Conservation (phyloP, 768 basidiomycete genomes). For the Phallus indusiatus region DNA sequence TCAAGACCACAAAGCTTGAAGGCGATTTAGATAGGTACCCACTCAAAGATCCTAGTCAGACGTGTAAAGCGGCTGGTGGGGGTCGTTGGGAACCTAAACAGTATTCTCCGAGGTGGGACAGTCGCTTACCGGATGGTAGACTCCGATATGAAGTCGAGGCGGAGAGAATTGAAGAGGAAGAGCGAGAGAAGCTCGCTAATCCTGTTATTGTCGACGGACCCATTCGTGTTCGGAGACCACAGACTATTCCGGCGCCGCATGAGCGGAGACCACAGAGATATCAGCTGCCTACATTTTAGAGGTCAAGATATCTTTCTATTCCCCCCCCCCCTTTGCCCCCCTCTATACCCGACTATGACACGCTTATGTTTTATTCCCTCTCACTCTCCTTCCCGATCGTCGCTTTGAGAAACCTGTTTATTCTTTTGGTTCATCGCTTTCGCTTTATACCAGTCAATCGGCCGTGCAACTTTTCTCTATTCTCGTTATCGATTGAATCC, state of each 20-base stretch:
- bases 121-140: slow-evolving; percentile 57
- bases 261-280: neutral
- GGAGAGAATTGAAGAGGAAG: slow-evolving; percentile 54
- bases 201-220: slow-evolving; percentile 54
- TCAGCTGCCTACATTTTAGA: neutral
- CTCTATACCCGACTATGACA: neutral
- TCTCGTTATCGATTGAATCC: neutral
- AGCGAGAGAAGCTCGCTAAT: slow-evolving; percentile 39
- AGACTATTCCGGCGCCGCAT: neutral
- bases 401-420: neutral
- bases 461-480: too few species aligned
- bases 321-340: neutral
- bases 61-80: slow-evolving; percentile 73
- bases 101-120: slow-evolving; percentile 25
- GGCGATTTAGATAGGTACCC: slow-evolving; percentile 72
- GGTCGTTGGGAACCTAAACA: slow-evolving; percentile 73
- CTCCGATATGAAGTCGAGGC: slow-evolving; percentile 60
- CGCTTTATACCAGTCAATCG: too few species aligned
- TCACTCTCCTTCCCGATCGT: neutral
- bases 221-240: neutral
- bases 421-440: neutral
- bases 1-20: slow-evolving; percentile 20
- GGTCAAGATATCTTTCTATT: neutral
- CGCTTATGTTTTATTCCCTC: neutral
- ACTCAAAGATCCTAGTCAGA: slow-evolving; percentile 49